These are phyloP conservation scores for Achaetomiella virescens DNA, from an alignment of 495 filamentous ascomycete genomes.

Conservation along the genomic window DNA sequence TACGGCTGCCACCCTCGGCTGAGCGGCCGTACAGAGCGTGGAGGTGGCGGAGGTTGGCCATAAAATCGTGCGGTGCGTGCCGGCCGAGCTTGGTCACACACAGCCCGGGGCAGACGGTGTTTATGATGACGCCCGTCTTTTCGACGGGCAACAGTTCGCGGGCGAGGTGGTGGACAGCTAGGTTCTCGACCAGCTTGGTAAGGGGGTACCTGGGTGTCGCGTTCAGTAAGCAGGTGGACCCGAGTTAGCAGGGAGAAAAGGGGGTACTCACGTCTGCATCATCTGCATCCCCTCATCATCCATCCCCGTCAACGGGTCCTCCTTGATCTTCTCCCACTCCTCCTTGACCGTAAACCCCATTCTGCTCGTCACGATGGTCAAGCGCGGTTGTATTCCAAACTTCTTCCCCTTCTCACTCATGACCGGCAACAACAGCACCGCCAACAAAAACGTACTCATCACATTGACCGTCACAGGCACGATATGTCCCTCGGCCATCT, in stretches of 20 bases:
- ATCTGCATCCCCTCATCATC: slow-evolving; percentile 1
- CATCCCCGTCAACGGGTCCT: slow-evolving; percentile 9
- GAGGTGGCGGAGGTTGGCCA: background rate
- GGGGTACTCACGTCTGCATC: background rate
- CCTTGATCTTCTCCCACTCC: slow-evolving; percentile 9
- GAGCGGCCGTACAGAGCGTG: slow-evolving; percentile 22
- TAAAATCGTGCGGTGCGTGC: slow-evolving; percentile 10
- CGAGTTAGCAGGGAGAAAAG: background rate
- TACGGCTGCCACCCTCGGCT: slow-evolving; percentile 37
- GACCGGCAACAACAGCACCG: slow-evolving; percentile 32
- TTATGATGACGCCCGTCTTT: slow-evolving; percentile 31
- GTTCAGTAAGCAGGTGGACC: background rate
- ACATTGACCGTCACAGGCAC: slow-evolving; percentile 41
- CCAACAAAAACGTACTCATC: slow-evolving; percentile 44
- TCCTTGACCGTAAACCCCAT: background rate
- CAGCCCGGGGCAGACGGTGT: slow-evolving; percentile 36
- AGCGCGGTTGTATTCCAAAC: background rate
- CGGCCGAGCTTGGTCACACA: slow-evolving; percentile 34
- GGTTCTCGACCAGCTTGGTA: slow-evolving; percentile 14
- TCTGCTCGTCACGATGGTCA: background rate
- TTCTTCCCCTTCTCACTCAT: slow-evolving; percentile 18
- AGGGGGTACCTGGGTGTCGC: slow-evolving; percentile 4
- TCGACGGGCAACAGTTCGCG: slow-evolving; percentile 3
- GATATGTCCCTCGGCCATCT: slow-evolving; percentile 20
- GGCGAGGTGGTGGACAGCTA: slow-evolving; percentile 22